A percentile compares a stretch with the other conserved stretches of the same genome.
These are phyloP conservation scores for Penicillium palitans DNA, from an alignment of 2,329 filamentous ascomycete genomes.

Conservation along the genomic window DNA sequence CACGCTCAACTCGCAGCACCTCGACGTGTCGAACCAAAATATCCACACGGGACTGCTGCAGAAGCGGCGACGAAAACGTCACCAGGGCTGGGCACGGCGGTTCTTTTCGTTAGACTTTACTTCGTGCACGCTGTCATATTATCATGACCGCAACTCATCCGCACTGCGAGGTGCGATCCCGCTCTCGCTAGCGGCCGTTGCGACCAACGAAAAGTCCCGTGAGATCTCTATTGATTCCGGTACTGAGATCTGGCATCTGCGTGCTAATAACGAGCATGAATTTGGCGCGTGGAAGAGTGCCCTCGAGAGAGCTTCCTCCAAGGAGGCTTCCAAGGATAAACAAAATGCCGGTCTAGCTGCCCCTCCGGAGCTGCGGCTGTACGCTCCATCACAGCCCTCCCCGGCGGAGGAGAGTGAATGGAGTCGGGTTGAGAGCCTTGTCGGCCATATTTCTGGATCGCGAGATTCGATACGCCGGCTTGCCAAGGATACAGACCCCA, in stretches of 20 bases:
- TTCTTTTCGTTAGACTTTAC: slow-evolving; percentile 97
- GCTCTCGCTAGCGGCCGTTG: slow-evolving; percentile 84
- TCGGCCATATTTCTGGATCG: slow-evolving; percentile 82
- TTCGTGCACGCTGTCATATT: slow-evolving; percentile 93
- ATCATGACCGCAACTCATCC: slow-evolving; percentile 89
- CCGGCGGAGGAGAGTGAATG: slow-evolving; percentile 75
- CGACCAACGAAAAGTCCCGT: slow-evolving; percentile 80
- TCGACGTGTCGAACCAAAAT: slow-evolving; percentile 41
- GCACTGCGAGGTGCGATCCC: slow-evolving; percentile 90
- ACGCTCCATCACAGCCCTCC: slow-evolving; percentile 33
- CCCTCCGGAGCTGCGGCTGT: slow-evolving; percentile 32
- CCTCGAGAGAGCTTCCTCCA: slow-evolving; percentile 78
- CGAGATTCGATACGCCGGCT: slow-evolving; percentile 84
- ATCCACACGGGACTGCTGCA: slow-evolving; percentile 83
- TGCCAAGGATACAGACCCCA: slow-evolving; percentile 78
- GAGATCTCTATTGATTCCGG: slow-evolving; percentile 97
- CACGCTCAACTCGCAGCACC: slow-evolving; percentile 27
- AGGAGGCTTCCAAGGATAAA: slow-evolving; percentile 38
- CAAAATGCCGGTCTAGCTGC: slow-evolving; percentile 22
- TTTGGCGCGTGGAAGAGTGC: slow-evolving; percentile 86
- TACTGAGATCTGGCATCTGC: slow-evolving; percentile 94
- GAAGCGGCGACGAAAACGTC: slow-evolving; percentile 89
- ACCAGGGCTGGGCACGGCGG: slow-evolving; percentile 86
- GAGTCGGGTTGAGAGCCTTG: slow-evolving; percentile 79
- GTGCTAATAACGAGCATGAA: slow-evolving; percentile 76